Evolutionary conservation across 1,139 yeast species (phyloP).

Genomic region (Blastobotrys raffinosifermentans): DNA sequence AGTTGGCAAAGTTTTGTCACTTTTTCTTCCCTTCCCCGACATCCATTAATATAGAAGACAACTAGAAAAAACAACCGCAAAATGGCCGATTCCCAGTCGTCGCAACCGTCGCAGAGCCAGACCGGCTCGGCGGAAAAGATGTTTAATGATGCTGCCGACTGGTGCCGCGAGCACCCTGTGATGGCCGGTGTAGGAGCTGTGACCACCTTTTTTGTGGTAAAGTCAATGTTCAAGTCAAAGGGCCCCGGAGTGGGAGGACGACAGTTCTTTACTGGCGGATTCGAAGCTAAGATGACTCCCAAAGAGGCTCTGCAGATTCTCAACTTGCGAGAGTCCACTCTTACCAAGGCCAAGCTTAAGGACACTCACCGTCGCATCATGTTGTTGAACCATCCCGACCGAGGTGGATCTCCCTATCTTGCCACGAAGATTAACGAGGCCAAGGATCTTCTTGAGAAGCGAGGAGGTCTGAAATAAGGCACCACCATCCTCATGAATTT

Average conservation of each 20-base stretch:
- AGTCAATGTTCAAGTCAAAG: slow-evolving; percentile 63
- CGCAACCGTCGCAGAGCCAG: neutral
- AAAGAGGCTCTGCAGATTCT: slow-evolving; percentile 87
- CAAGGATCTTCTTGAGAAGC: slow-evolving; percentile 83
- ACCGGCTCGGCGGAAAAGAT: slow-evolving; percentile 60
- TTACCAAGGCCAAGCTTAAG: slow-evolving; percentile 72
- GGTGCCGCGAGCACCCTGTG: slow-evolving; percentile 58
- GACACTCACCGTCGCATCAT: slow-evolving; percentile 90
- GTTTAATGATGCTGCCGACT: slow-evolving; percentile 43
- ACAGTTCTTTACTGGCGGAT: slow-evolving; percentile 78
- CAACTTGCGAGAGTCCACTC: slow-evolving; percentile 71
- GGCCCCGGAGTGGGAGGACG: slow-evolving; percentile 70
- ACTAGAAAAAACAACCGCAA: too few relatives aligned
- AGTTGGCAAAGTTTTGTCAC: too few relatives aligned
- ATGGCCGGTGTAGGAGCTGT: slow-evolving; percentile 66
- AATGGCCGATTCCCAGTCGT: too few relatives aligned
- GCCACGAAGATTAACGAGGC: slow-evolving; percentile 98
- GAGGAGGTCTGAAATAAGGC: slow-evolving; percentile 27
- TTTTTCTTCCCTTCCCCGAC: too few relatives aligned
- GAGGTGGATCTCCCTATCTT: slow-evolving; percentile 91
- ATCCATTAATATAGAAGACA: too few relatives aligned
- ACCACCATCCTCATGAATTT: neutral
- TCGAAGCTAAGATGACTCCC: slow-evolving; percentile 83
- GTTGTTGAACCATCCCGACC: slow-evolving; percentile 95
- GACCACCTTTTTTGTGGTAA: slow-evolving; percentile 36